phyloP scores from a whole-genome alignment of 768 basidiomycete species.

The Russula earlei region DNA sequence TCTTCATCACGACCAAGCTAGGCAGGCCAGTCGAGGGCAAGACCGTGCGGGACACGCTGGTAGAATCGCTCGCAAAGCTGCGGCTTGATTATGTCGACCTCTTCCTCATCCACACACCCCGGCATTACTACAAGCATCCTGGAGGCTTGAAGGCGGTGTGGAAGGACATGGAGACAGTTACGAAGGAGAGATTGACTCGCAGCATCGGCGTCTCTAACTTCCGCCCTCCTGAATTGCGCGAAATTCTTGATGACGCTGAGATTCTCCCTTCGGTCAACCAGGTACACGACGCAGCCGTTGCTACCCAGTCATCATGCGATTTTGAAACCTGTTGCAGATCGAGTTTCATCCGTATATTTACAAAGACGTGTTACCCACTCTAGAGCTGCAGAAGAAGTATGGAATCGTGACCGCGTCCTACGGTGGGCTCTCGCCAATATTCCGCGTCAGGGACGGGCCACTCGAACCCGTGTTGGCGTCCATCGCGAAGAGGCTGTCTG shows the following conservation, averaged over 20 bases:
- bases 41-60: slow-evolving; percentile 31
- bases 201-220: slow-evolving; percentile 52
- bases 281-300: slow-evolving; percentile 25
- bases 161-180: slow-evolving; percentile 35
- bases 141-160: slow-evolving; percentile 31
- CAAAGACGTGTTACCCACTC: slow-evolving; percentile 30
- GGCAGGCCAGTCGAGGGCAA: slow-evolving; percentile 23
- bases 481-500: slow-evolving; percentile 24
- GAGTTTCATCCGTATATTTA: slow-evolving; percentile 48
- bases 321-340: slow-evolving; percentile 26
- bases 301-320: neutral
- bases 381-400: slow-evolving; percentile 30
- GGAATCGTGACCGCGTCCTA: slow-evolving; percentile 34
- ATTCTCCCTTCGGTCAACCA: slow-evolving; percentile 46
- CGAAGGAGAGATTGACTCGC: slow-evolving; percentile 32
- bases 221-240: slow-evolving; percentile 33
- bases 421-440: slow-evolving; percentile 33
- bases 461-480: slow-evolving; percentile 31
- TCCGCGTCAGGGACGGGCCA: slow-evolving; percentile 30
- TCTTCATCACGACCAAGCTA: slow-evolving; percentile 40
- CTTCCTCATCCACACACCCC: slow-evolving; percentile 36
- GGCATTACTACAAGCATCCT: slow-evolving; percentile 12
- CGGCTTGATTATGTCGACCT: slow-evolving; percentile 34
- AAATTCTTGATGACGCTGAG: slow-evolving; percentile 36
- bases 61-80: slow-evolving; percentile 34